Evolutionary conservation across 208 protist genomes (phyloP).

Genomic region (Trichomonas tenax): DNA sequence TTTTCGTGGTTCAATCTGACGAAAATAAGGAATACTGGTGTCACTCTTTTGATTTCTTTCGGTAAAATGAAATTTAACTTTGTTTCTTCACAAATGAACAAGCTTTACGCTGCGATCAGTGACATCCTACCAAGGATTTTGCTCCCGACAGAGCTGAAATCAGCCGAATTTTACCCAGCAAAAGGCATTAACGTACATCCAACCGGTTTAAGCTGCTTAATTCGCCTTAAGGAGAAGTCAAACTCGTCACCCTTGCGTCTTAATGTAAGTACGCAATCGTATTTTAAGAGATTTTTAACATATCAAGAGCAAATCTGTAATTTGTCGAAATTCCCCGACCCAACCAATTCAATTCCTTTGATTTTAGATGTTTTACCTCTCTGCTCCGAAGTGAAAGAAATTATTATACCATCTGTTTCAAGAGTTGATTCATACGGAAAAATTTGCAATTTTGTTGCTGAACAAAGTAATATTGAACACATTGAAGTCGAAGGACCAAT

Average conservation of each 20-base stretch:
- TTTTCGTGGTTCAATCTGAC: neutral
- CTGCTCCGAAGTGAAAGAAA: neutral
- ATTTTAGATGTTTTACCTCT: neutral
- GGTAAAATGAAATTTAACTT: neutral
- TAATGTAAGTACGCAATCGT: neutral
- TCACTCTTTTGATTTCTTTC: neutral
- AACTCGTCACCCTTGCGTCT: neutral
- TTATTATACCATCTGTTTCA: neutral
- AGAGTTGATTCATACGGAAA: neutral
- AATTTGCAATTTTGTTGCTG: neutral
- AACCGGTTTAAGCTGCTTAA: neutral
- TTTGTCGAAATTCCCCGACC: neutral
- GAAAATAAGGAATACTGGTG: neutral
- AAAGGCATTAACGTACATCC: neutral
- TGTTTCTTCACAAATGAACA: neutral
- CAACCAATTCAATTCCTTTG: neutral
- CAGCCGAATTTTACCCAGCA: neutral
- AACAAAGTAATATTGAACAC: neutral
- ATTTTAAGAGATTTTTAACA: neutral
- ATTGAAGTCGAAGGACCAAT: neutral
- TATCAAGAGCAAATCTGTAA: neutral
- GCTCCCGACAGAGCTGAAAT: neutral
- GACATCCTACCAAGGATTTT: neutral
- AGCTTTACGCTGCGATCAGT: neutral
- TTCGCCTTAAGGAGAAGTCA: neutral